These are phyloP conservation scores for Beauveria medogensis DNA, from an alignment of 2,329 filamentous ascomycete genomes.

Conservation along the genomic window DNA sequence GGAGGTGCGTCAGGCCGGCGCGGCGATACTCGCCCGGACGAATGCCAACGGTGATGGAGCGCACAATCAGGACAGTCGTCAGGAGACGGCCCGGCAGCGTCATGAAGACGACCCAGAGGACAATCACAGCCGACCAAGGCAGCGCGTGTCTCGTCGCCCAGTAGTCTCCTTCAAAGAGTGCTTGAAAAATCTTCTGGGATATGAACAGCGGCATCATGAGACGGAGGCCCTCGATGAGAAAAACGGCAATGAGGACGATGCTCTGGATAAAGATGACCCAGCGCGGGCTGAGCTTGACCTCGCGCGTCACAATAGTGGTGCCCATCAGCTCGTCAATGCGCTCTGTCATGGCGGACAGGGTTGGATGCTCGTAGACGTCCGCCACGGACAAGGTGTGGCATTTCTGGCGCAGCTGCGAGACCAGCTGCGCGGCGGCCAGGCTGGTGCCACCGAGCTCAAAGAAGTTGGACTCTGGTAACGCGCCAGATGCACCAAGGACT, in stretches of 20 bases:
- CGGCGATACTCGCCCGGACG: conserved; percentile 15
- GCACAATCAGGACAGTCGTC: conserved; percentile 8
- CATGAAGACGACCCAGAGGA: conserved; percentile 13
- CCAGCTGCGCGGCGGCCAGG: conserved; percentile 17
- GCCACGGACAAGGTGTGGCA: conserved; percentile 17
- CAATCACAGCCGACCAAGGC: conserved; percentile 13
- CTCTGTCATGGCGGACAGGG: conserved; percentile 13
- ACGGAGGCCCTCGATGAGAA: conserved; percentile 12
- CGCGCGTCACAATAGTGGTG: conserved; percentile 9
- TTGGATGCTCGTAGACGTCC: conserved; percentile 16
- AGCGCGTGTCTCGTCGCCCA: conserved; percentile 13
- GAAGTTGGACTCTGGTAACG: conserved; percentile 13
- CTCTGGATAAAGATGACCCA: conserved; percentile 15
- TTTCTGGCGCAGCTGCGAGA: conserved; percentile 15
- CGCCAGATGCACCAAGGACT: conserved; percentile 13
- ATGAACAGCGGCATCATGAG: conserved; percentile 11
- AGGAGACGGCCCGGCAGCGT: conserved; percentile 15
- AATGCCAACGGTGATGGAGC: conserved; percentile 14
- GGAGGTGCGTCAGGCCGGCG: conserved; percentile 14
- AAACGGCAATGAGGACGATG: conserved; percentile 10
- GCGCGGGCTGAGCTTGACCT: conserved; percentile 15
- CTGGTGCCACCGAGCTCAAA: conserved; percentile 18
- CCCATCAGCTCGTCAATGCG: conserved; percentile 14
- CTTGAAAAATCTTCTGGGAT: conserved; percentile 13
- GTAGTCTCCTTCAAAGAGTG: background rate